These are phyloP conservation scores for Venturia effusa DNA, from an alignment of 2,329 filamentous ascomycete genomes.

Conservation along the genomic window DNA sequence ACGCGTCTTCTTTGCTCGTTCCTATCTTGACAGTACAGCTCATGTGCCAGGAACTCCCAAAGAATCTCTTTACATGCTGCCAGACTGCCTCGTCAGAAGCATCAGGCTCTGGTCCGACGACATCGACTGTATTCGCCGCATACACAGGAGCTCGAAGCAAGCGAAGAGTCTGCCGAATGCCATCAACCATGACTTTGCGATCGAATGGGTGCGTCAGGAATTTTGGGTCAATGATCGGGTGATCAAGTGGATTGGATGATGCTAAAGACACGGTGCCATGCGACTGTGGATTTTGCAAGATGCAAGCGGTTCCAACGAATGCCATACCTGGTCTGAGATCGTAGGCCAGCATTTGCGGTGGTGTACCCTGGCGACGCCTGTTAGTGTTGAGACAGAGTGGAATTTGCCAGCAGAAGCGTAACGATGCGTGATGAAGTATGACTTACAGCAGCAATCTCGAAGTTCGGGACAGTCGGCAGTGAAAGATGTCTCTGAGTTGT, in stretches of 20 bases:
- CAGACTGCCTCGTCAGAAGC: constrained; percentile 43
- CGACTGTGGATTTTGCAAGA: constrained; percentile 6
- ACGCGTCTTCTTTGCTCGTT: constrained; percentile 17
- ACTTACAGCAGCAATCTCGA: constrained; percentile 35
- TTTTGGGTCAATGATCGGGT: constrained; percentile 33
- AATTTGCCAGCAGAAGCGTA: not conserved
- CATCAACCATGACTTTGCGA: constrained; percentile 37
- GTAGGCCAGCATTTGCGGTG: not conserved
- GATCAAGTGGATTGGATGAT: constrained; percentile 40
- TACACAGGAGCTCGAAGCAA: constrained; percentile 34
- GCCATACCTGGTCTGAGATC: not conserved
- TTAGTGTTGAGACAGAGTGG: not conserved
- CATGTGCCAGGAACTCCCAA: constrained; percentile 44
- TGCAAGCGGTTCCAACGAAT: not conserved
- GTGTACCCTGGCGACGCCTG: not conserved
- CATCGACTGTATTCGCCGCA: constrained; percentile 32
- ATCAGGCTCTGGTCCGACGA: constrained; percentile 31
- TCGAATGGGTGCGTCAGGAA: constrained; percentile 46
- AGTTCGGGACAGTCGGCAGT: constrained; percentile 44
- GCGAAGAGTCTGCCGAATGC: constrained; percentile 31
- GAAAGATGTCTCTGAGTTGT: constrained; percentile 34
- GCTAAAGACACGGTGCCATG: constrained; percentile 42
- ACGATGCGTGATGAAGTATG: no score
- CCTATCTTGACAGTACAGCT: constrained; percentile 50
- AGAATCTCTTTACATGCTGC: constrained; percentile 34